Conservation (phyloP, 2,329 filamentous ascomycete species). For the Aspergillus novoparasiticus region DNA sequence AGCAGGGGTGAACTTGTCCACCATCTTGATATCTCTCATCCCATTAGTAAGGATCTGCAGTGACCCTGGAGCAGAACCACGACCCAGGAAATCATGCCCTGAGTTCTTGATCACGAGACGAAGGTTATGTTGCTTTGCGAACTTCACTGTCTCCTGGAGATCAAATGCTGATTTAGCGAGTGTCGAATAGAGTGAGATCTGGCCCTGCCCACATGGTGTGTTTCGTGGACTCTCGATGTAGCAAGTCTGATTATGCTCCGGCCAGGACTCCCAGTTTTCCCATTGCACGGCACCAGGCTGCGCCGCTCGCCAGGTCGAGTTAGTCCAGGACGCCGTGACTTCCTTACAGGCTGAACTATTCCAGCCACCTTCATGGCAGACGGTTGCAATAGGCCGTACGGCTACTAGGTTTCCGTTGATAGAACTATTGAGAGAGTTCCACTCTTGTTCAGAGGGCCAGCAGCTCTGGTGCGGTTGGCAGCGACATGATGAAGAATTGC, state of each 20-base stretch:
- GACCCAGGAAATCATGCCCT: conserved; percentile 21
- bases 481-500: conserved; percentile 19
- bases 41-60: conserved; percentile 30
- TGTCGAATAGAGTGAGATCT: conserved; percentile 41
- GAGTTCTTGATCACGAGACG: conserved; percentile 20
- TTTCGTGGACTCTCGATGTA: conserved; percentile 32
- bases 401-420: conserved; percentile 40
- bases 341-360: conserved; percentile 20
- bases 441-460: conserved; percentile 42
- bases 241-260: conserved; percentile 38
- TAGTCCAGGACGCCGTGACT: conserved; percentile 19
- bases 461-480: conserved; percentile 35
- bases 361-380: conserved; percentile 31
- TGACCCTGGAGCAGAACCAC: conserved; percentile 36
- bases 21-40: conserved; percentile 12
- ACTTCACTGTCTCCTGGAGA: conserved; percentile 43
- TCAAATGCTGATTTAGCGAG: conserved; percentile 33
- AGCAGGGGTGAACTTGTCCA: conserved; percentile 12
- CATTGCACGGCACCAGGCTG: conserved; percentile 42
- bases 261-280: conserved; percentile 45
- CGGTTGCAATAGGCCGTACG: conserved; percentile 34
- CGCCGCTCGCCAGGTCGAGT: conserved; percentile 40
- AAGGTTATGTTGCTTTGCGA: conserved; percentile 31
- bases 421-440: conserved; percentile 41
- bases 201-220: conserved; percentile 36